phyloP scores from a whole-genome alignment of 2,329 filamentous ascomycete genomes.

The Amesomyces nigricolor region DNA sequence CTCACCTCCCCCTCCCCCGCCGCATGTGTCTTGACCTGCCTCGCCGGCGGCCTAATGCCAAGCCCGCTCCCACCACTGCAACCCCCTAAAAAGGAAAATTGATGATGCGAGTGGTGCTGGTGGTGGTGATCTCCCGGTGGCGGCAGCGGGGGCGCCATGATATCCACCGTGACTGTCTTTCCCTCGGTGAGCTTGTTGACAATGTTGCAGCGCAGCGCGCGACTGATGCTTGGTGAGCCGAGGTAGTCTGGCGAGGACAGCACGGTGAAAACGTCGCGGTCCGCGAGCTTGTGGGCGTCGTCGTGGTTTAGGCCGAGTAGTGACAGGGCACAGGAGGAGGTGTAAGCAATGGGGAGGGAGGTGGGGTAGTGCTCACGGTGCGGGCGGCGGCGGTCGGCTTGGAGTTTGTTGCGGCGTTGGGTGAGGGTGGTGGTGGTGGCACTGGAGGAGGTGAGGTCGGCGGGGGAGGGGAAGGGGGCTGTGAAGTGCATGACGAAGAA shows the following conservation, averaged over 20 bases:
- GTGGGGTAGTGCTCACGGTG: neutral
- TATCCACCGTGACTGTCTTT: constrained; percentile 16
- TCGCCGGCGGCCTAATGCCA: neutral
- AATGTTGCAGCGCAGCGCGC: constrained; percentile 41
- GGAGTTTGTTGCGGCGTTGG: constrained; percentile 3
- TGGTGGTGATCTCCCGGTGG: neutral
- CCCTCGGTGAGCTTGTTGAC: constrained; percentile 32
- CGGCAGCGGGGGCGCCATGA: constrained; percentile 7
- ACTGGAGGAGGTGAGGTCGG: constrained; percentile 17
- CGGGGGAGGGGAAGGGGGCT: constrained; percentile 10
- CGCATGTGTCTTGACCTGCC: too few relatives aligned
- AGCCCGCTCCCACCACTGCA: neutral
- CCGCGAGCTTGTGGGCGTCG: constrained; percentile 34
- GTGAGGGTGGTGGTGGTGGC: constrained; percentile 12
- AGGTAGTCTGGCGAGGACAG: constrained; percentile 39
- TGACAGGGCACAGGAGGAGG: constrained; percentile 34
- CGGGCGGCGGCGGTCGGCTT: neutral
- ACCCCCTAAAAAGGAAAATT: neutral
- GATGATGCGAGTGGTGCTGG: neutral
- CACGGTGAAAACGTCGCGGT: constrained; percentile 51
- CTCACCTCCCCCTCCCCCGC: neutral
- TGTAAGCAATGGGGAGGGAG: constrained; percentile 19
- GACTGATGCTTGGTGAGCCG: constrained; percentile 38
- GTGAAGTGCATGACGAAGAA: constrained; percentile 30
- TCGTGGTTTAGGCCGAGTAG: constrained; percentile 40